These are phyloP conservation scores for Fusarium agapanthi DNA, from an alignment of 2,329 filamentous ascomycete species.

Conservation along the genomic window DNA sequence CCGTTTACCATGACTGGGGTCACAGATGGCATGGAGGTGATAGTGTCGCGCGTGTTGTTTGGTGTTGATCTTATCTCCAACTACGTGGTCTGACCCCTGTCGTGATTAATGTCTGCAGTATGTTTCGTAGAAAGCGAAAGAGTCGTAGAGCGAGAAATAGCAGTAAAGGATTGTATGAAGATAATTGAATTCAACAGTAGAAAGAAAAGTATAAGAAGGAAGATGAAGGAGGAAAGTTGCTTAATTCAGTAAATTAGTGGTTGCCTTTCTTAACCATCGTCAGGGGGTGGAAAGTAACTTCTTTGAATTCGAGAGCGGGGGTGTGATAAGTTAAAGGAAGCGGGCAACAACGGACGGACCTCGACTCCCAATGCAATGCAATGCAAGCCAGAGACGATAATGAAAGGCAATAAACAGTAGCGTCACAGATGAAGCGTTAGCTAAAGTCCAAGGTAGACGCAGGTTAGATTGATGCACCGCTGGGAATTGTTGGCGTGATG, in stretches of 20 bases:
- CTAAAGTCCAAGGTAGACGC: background rate
- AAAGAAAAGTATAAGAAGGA: conserved; percentile 3
- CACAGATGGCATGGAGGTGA: conserved; percentile 34
- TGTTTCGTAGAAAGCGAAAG: background rate
- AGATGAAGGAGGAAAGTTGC: conserved; percentile 18
- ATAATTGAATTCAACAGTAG: conserved; percentile 3
- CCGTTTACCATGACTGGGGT: conserved; percentile 36
- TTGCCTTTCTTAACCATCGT: conserved; percentile 24
- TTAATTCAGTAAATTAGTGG: conserved; percentile 30
- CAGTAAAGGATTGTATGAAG: background rate
- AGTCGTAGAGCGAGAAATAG: background rate
- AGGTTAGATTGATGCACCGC: background rate
- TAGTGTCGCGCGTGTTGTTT: conserved; percentile 21
- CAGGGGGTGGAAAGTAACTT: conserved; percentile 33
- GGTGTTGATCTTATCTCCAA: conserved; percentile 15
- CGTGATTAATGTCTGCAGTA: conserved; percentile 8
- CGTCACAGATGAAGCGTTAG: conserved; percentile 20
- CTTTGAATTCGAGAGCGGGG: conserved; percentile 31
- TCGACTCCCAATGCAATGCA: conserved; percentile 10
- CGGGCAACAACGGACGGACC: conserved; percentile 17
- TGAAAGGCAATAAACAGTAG: conserved; percentile 16
- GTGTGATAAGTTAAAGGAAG: conserved; percentile 29
- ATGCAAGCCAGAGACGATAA: conserved; percentile 26
- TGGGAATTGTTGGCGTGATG: conserved; percentile 10
- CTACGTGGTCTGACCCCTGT: conserved; percentile 13